Percentiles rank a stretch among this genome's conserved stretches.
Conservation (phyloP, 345 rosid genomes). For the Salix udensis region DNA sequence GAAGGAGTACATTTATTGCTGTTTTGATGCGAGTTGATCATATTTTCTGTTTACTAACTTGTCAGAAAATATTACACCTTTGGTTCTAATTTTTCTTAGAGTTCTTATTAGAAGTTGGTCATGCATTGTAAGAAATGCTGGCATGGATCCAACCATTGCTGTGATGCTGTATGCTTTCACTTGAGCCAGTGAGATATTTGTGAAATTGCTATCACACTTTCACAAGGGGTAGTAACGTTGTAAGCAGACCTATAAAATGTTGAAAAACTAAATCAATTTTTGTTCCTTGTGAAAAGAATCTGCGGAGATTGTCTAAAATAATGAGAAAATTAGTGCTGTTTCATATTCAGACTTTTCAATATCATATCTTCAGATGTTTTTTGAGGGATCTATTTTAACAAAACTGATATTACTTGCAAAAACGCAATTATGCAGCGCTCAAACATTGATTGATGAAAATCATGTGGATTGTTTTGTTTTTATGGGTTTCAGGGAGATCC, state of each 20-base stretch:
- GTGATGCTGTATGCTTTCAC: neutral
- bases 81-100: neutral
- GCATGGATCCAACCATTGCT: neutral
- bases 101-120: neutral
- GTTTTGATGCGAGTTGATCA: neutral
- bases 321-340: too few relatives aligned
- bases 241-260: neutral
- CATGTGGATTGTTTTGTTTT: neutral
- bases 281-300: neutral
- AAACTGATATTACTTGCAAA: too few relatives aligned
- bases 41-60: neutral
- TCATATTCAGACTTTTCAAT: too few relatives aligned
- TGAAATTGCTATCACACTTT: neutral
- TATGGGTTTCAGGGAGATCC: slow-evolving; percentile 73
- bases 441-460: neutral
- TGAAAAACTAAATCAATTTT: neutral
- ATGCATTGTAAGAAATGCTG: neutral
- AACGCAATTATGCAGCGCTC: too few relatives aligned
- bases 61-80: neutral
- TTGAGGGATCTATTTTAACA: too few relatives aligned
- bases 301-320: too few relatives aligned
- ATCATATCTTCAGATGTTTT: too few relatives aligned
- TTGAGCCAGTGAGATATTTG: neutral
- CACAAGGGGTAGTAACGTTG: neutral
- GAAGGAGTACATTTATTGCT: neutral